These are phyloP conservation scores for Aspergillus baeticus DNA, from an alignment of 495 filamentous ascomycete genomes.

Conservation along the genomic window DNA sequence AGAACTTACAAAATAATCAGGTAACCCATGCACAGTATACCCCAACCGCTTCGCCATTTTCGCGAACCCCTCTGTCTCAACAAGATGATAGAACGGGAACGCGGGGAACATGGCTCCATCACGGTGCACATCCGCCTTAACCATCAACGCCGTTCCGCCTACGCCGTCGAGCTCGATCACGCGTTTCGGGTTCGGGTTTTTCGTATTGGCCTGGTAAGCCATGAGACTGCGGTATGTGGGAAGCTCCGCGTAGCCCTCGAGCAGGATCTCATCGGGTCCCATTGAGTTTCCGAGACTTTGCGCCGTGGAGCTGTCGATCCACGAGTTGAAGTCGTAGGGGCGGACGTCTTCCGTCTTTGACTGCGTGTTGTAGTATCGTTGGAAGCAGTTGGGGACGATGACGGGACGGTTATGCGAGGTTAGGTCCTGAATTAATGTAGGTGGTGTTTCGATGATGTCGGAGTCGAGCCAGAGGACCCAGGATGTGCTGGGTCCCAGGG, in stretches of 20 bases:
- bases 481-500: conserved; percentile 84
- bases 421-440: conserved; percentile 87
- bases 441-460: conserved; percentile 87
- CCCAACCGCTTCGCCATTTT: conserved; percentile 92
- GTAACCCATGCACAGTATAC: conserved; percentile 79
- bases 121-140: conserved; percentile 95
- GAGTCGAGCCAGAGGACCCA: conserved; percentile 97
- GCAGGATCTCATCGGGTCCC: conserved; percentile 84
- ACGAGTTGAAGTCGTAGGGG: conserved; percentile 96
- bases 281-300: conserved; percentile 72
- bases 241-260: conserved; percentile 92
- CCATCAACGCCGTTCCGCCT: conserved; percentile 87
- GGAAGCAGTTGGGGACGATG: conserved; percentile 93
- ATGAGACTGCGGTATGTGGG: conserved; percentile 88
- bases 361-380: conserved; percentile 76
- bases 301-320: conserved; percentile 82
- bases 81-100: conserved; percentile 93
- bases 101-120: conserved; percentile 99
- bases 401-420: conserved; percentile 81
- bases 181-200: conserved; percentile 52
- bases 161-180: conserved; percentile 85
- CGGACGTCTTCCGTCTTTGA: conserved; percentile 67
- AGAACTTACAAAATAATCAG: conserved; percentile 87
- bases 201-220: conserved; percentile 71
- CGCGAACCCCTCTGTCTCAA: conserved; percentile 97